phyloP scores from a whole-genome alignment of 2,329 filamentous ascomycete genomes.

The Grosmannia huntii region DNA sequence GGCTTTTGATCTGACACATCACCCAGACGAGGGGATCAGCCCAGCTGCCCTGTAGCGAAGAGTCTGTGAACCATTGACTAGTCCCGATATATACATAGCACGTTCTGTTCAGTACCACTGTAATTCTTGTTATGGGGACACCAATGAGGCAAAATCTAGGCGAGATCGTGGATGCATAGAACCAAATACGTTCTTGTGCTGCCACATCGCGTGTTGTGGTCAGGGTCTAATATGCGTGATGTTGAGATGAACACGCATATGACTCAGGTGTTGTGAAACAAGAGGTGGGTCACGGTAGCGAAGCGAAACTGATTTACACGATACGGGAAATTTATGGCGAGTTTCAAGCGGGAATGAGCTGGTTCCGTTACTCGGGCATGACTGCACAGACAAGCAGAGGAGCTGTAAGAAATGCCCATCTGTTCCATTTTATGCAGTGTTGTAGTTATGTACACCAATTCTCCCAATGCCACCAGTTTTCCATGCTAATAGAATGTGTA shows the following conservation, averaged over 20 bases:
- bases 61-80: background rate
- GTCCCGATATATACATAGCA: background rate
- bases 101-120: background rate
- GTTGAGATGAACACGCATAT: background rate
- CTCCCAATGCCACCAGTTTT: background rate
- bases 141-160: background rate
- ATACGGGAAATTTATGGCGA: background rate
- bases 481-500: too few relatives aligned
- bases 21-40: background rate
- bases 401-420: background rate
- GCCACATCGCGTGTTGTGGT: background rate
- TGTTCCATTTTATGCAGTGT: background rate
- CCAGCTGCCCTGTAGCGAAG: background rate
- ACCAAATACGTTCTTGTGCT: background rate
- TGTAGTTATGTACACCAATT: background rate
- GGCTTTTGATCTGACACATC: too few relatives aligned
- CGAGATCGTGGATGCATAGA: background rate
- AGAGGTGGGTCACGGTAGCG: background rate
- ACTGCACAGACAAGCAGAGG: background rate
- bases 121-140: background rate
- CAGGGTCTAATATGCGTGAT: background rate
- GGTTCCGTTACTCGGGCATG: background rate
- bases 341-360: background rate
- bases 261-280: background rate
- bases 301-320: background rate